Base-by-base conservation (phyloP, 345 rosid species). In the Nephelium lappaceum region DNA sequence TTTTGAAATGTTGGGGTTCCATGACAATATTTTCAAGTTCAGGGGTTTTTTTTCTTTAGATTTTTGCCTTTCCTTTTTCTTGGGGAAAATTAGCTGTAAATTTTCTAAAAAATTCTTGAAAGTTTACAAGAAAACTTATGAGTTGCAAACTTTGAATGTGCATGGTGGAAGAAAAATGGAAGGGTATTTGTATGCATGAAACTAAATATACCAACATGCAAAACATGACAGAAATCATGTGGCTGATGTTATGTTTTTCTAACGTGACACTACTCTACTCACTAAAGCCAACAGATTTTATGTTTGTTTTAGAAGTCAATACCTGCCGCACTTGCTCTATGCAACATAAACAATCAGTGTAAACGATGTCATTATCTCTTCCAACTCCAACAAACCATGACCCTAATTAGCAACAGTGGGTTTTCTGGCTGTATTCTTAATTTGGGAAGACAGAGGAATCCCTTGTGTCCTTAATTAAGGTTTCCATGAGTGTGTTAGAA, bases 311-410 rank as follows among this genome's bases (percentile, higher is more conserved):
- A 74, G 36, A 8, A 72, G 27, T 16, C 18, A 24, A 3, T 36
- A 81, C 71, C 78, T 79, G 76, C 77, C 45, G 49, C 53, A 79
- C 77, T 81, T 25, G 82, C 83, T 74, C 78, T 47, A 9, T 71
- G 15, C n/a, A n/a, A n/a, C n/a, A n/a, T n/a, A n/a, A n/a, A n/a
- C n/a, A n/a, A n/a, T n/a, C n/a, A n/a, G n/a, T n/a, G n/a, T 42
- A 49, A 18, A 31, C 60, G 49, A 62, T 23, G 69, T 27, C 24
- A 64, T 63, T 11, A 27, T 16, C 67, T 11, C 55, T 43, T 74
- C 82, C 84, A 83, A 61, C 76, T 75, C 81, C 81, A 76, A 53
- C 71, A 21, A 67, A 72, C 77, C 72, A 11, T 4, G 18, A 4
- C 67, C 47, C 71, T 11, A 60, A 27, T 31, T 75, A 49, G 63